These are phyloP conservation scores for Boechera retrofracta DNA, from an alignment of 345 rosid species.

Conservation along the genomic window DNA sequence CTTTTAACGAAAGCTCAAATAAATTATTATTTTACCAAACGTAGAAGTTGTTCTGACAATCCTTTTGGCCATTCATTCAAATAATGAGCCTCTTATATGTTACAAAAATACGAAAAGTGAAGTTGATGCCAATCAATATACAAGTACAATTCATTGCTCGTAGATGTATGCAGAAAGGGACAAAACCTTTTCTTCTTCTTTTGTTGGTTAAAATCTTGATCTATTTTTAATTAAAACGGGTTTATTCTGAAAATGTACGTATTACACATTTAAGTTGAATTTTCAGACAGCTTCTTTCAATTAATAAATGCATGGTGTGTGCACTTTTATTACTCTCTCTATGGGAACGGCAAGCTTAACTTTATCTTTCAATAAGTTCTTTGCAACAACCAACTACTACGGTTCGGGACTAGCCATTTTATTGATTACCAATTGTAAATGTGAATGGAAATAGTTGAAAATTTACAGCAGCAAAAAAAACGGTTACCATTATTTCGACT, in stretches of 20 bases:
- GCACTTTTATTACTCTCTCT: conserved; percentile 13
- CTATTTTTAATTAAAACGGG: not conserved
- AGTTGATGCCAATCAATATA: conserved; percentile 16
- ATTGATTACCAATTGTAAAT: not conserved
- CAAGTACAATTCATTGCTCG: conserved; percentile 2
- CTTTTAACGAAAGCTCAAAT: conserved; percentile 25
- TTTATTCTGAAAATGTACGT: not conserved
- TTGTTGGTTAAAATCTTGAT: conserved; percentile 1
- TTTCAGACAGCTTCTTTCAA: conserved; percentile 30
- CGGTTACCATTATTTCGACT: not conserved
- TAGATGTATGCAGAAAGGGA: conserved; percentile 9
- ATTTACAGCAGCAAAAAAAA: conserved; percentile 2
- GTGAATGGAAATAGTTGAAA: not conserved
- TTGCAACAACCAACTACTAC: conserved; percentile 37
- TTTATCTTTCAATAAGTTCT: conserved; percentile 19
- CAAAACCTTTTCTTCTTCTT: not conserved
- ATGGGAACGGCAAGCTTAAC: conserved; percentile 10
- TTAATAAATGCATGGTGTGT: conserved; percentile 33
- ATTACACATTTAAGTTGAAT: conserved; percentile 11
- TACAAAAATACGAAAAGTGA: conserved; percentile 33
- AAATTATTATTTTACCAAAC: conserved; percentile 20
- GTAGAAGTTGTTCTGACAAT: conserved; percentile 33
- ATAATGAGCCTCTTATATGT: conserved; percentile 20
- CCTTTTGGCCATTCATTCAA: conserved; percentile 36
- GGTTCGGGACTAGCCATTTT: conserved; percentile 14